A percentile compares a stretch with the other conserved stretches of the same genome.
Evolutionary conservation across 164 flowering plant species (phyloP).

Genomic region (Dillenia suffruticosa): DNA sequence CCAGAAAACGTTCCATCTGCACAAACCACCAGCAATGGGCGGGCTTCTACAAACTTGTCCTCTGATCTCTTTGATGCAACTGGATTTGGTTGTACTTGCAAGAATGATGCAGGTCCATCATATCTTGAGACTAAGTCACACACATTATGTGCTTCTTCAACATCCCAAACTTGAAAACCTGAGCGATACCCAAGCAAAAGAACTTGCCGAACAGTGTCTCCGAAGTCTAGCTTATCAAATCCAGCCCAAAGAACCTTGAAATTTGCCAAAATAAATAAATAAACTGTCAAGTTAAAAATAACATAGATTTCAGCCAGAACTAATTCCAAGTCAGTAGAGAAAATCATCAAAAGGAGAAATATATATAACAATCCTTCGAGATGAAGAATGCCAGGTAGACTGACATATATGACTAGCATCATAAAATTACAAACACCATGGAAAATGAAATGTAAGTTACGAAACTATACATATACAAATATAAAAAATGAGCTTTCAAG

Average conservation of each 20-base stretch:
- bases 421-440: no score
- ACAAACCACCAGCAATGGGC: slow-evolving; percentile 62
- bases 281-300: no score
- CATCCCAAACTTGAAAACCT: slow-evolving; percentile 93
- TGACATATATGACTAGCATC: no score
- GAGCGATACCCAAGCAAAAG: slow-evolving; percentile 65
- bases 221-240: slow-evolving; percentile 65
- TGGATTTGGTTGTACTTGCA: slow-evolving; percentile 70
- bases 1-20: slow-evolving; percentile 45
- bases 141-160: slow-evolving; percentile 71
- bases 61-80: slow-evolving; percentile 27
- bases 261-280: neutral
- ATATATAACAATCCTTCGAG: no score
- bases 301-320: no score
- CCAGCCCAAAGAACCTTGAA: slow-evolving; percentile 79
- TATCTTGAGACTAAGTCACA: slow-evolving; percentile 54
- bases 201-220: slow-evolving; percentile 33
- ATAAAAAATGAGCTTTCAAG: no score
- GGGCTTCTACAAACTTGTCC: slow-evolving; percentile 54
- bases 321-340: no score
- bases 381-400: no score
- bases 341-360: no score
- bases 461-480: no score
- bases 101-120: slow-evolving; percentile 69
- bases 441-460: no score